These are phyloP conservation scores for Metrosideros polymorpha DNA, from an alignment of 441 rosid species.

Conservation along the genomic window DNA sequence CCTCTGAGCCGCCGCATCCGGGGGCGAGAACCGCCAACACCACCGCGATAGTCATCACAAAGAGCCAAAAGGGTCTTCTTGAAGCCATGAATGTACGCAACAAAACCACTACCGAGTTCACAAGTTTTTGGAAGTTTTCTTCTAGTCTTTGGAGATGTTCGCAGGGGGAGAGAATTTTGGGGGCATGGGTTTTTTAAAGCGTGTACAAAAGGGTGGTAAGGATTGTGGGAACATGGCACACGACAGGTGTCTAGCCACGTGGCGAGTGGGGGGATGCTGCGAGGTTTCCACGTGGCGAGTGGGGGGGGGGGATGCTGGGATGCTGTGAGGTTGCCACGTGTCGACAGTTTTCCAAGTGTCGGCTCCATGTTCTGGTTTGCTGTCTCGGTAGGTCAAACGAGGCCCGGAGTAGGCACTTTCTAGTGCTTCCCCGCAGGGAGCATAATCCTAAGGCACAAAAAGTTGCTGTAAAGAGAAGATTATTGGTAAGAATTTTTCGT, in stretches of 20 bases:
- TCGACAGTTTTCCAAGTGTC: background rate
- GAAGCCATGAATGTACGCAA: background rate
- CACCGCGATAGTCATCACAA: background rate
- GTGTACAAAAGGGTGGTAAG: background rate
- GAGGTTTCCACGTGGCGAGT: background rate
- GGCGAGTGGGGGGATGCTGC: background rate
- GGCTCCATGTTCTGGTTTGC: too few species aligned
- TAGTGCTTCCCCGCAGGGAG: background rate
- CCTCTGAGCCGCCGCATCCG: background rate
- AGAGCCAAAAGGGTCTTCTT: background rate
- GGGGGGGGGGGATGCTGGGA: background rate
- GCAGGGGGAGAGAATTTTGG: background rate
- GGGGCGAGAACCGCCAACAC: background rate
- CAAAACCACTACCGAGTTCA: background rate
- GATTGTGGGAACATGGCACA: background rate
- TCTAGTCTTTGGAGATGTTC: background rate
- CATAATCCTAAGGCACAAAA: too few species aligned
- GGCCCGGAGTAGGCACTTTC: background rate
- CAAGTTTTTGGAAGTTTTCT: background rate
- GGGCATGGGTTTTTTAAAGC: background rate
- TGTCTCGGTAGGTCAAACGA: background rate
- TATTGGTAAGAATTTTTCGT: background rate
- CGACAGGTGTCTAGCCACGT: background rate
- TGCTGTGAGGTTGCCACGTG: background rate
- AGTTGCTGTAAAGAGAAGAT: background rate